Base-by-base conservation (phyloP, 2,329 filamentous ascomycete genomes). In the Truncatella angustata region DNA sequence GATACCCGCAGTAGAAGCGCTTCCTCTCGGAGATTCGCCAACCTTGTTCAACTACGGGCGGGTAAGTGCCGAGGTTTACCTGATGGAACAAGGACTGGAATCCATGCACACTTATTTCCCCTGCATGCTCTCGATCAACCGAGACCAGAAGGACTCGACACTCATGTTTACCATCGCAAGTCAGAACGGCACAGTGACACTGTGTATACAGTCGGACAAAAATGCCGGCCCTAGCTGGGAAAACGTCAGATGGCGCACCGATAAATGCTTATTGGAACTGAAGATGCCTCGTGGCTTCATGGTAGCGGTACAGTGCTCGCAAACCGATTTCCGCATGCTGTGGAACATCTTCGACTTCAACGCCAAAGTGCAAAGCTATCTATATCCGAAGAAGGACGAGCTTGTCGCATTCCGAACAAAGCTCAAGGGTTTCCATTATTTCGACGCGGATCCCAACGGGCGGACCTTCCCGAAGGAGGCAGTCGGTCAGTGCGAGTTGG, bases 281-380 rank as follows among this genome's bases (percentile, higher is more conserved):
- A 82, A 81, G 54, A 72, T 96, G 16, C 87, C 89, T 1, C 84
- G 90, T 58, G 89, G 89, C 1, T 93, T 94, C 63, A 73, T 86
- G 53, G 71, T 96, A 37, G 81, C 81, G 18, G 73, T 94, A 16
- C 84, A 87, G 56, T 85, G 91, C 64, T 78, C 78, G 12, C 88
- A 91, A 60, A 74, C 81, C n/a, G 90, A 96, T 64, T 96, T 88
- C 72, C 82, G 86, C 55, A 85, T 82, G 56, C 71, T 96, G 10
- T 92, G 87, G 83, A 88, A 84, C 60, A 90, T 95, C 69, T 90
- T 91, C 58, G 90, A 96, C 54, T 93, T 95, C 66, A 90, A 88
- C 23, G 81, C 80, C 58, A 90, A 88, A 61, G 83, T 93, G 2
- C 87, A 91, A 63, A 78, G 79, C 23, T 88, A 84, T 48, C 75